phyloP scores from a whole-genome alignment of 345 rosid species.

The Euphorbia pulcherrima region DNA sequence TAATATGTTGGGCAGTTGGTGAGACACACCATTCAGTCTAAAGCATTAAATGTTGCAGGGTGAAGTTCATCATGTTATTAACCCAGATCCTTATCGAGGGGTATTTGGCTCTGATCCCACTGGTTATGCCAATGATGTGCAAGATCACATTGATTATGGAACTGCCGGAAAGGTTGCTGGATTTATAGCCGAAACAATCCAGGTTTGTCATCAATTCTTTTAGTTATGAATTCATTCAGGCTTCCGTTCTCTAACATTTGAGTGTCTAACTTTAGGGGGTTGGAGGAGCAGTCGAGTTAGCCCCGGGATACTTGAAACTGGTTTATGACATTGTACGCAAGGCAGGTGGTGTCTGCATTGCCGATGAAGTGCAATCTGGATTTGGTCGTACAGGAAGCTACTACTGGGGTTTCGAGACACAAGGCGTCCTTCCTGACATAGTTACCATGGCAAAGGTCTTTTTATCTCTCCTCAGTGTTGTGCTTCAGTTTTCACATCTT shows the following conservation, averaged over 20 bases:
- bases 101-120: constrained; percentile 75
- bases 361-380: constrained; percentile 95
- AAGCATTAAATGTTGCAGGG: constrained; percentile 46
- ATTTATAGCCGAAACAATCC: constrained; percentile 88
- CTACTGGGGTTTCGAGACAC: constrained; percentile 92
- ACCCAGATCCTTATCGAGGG: constrained; percentile 91
- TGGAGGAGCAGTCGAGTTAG: constrained; percentile 93
- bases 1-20: constrained; percentile 8
- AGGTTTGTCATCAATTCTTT: constrained; percentile 39
- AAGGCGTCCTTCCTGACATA: constrained; percentile 89
- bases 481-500: not conserved
- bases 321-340: constrained; percentile 75
- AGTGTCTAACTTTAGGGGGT: constrained; percentile 49
- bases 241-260: not conserved
- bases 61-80: constrained; percentile 82
- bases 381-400: constrained; percentile 93
- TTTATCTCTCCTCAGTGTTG: not conserved
- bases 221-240: not conserved
- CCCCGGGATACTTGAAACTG: constrained; percentile 81
- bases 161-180: constrained; percentile 90
- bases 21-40: not conserved
- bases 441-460: constrained; percentile 97
- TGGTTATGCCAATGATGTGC: constrained; percentile 75
- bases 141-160: constrained; percentile 89
- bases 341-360: constrained; percentile 91